Base-by-base conservation (phyloP, 441 rosid genomes). In the Croton setiger region DNA sequence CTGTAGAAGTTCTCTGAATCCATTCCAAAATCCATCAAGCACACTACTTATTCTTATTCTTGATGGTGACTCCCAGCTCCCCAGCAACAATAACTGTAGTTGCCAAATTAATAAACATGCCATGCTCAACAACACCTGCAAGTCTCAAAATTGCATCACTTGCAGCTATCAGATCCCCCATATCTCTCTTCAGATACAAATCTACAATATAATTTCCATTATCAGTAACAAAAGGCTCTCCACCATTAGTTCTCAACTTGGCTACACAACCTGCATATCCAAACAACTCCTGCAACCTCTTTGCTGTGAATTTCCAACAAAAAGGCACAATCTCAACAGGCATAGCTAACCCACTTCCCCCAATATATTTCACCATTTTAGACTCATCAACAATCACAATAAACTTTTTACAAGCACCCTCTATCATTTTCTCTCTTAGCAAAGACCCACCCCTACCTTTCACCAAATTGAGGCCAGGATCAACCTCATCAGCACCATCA, bases 401-500 rank as follows among this genome's bases (percentile, higher is more conserved):
- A 27, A 93, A 93, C 82, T 85, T 83, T 74, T 81, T 83, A 0
- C 91, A 88, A 60, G 83, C 96, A 49, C 94, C 87, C 72, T 91
- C 97, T 41, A 93, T 84, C 96, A 93, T 88, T 74, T 91, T 93
- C 80, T 93, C 98, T n/a, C 98, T 74, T 3, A 93, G 73, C 54
- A 91, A 72, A 5, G 97, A 89, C 72, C 97, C 98, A 15, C 98
- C 97, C 44, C 97, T 76, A 7, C 98, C 98, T 61, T 93, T 93
- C 7, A 89, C 97, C 54, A 93, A 75, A 72, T 93, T 93, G 70
- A 91, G 86, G 17, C 43, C 48, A 0, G 90, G 86, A 73, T 93
- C 98, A 20, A 93, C 93, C 86, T 93, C 97, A 52, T 93, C 97
- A 2, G 98, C 97, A 4, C 97, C 98, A 72, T 93, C 98, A 66